Conservation (phyloP, 129 eudicot genomes). For the Tagetes patula region DNA sequence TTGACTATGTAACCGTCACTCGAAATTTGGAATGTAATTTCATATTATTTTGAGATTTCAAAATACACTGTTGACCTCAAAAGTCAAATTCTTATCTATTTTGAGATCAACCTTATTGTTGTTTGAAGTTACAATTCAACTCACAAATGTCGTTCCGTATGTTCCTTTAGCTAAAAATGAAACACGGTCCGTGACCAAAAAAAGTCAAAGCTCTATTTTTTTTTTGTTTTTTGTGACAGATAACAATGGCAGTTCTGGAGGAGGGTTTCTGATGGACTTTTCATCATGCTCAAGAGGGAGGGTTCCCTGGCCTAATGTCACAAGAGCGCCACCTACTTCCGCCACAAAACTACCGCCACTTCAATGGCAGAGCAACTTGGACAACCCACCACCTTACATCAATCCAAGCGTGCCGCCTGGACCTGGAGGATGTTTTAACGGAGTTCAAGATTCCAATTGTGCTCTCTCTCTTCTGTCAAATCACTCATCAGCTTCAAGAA, state of each 20-base stretch:
- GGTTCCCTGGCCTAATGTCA: conserved; percentile 45
- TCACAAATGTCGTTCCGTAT: neutral
- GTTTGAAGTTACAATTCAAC: neutral
- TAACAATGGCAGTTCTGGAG: conserved; percentile 53
- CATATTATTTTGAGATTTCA: neutral
- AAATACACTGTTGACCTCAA: conserved; percentile 1
- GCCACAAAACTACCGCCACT: conserved; percentile 46
- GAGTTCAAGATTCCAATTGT: conserved; percentile 71
- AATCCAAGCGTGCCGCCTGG: conserved; percentile 50
- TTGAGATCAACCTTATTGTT: neutral
- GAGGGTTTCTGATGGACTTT: conserved; percentile 89
- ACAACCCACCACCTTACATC: conserved; percentile 48
- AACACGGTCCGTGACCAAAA: neutral
- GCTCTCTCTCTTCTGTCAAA: conserved; percentile 99
- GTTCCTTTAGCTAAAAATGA: neutral
- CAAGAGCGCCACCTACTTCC: conserved; percentile 34
- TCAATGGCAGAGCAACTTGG: conserved; percentile 62
- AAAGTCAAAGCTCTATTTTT: conserved; percentile 1
- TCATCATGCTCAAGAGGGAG: conserved; percentile 45
- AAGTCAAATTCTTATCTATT: neutral
- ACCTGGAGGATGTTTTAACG: conserved; percentile 56
- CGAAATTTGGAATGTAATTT: neutral
- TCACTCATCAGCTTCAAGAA: conserved; percentile 68
- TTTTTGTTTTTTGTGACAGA: conserved; percentile 34
- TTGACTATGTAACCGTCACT: neutral